These are phyloP conservation scores for Verticillium nonalfalfae DNA, from an alignment of 2,329 filamentous ascomycete genomes.

Conservation along the genomic window DNA sequence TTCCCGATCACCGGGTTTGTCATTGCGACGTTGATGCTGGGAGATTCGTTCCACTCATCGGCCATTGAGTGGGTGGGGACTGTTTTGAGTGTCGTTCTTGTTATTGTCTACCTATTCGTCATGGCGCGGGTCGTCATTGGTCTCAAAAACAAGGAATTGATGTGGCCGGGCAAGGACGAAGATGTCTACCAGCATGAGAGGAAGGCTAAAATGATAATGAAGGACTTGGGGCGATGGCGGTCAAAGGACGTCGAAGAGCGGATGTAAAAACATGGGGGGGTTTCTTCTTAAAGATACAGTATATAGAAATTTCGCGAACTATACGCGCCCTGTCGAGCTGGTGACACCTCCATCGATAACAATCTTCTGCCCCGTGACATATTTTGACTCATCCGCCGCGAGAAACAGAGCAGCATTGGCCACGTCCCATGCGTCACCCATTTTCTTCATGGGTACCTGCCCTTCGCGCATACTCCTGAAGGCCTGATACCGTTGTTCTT, in stretches of 20 bases:
- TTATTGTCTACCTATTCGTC: neutral
- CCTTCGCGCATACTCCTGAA: slow-evolving; percentile 44
- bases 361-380: slow-evolving; percentile 52
- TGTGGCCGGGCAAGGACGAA: neutral
- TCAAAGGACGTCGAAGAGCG: neutral
- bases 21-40: neutral
- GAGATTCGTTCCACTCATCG: neutral
- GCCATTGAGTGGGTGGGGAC: neutral
- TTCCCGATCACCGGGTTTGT: neutral
- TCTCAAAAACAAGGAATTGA: neutral
- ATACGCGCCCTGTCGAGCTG: slow-evolving; percentile 24
- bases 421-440: slow-evolving; percentile 56
- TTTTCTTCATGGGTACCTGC: slow-evolving; percentile 52
- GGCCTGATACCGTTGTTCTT: slow-evolving; percentile 25
- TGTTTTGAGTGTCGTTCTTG: neutral
- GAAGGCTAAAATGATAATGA: neutral
- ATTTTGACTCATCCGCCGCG: slow-evolving; percentile 50
- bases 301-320: neutral
- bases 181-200: neutral
- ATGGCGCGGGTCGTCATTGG: neutral
- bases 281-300: too few relatives aligned
- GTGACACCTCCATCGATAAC: slow-evolving; percentile 41
- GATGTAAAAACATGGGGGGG: neutral
- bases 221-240: neutral
- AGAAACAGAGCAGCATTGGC: slow-evolving; percentile 51